phyloP scores from a whole-genome alignment of 2,329 filamentous ascomycete species.

The Simplicillium sp. region DNA sequence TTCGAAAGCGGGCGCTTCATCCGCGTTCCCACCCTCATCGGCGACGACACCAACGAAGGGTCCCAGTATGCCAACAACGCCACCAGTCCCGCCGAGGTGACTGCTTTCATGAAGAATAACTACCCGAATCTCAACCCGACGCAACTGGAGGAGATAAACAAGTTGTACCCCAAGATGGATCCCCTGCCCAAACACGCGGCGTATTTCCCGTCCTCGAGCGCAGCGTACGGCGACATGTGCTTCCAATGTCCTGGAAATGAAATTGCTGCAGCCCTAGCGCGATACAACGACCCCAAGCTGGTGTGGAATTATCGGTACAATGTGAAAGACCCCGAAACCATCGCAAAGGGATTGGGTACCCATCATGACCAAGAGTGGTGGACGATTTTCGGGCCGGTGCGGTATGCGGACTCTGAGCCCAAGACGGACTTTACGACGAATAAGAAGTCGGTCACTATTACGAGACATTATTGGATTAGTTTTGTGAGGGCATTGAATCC shows the following conservation, averaged over 20 bases:
- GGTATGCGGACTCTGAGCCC: slow-evolving; percentile 13
- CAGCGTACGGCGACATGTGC: slow-evolving; percentile 34
- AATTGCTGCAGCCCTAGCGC: slow-evolving; percentile 14
- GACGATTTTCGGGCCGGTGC: slow-evolving; percentile 36
- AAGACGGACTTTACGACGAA: slow-evolving; percentile 35
- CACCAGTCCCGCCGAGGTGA: slow-evolving; percentile 20
- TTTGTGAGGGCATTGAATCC: slow-evolving; percentile 37
- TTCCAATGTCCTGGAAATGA: slow-evolving; percentile 33
- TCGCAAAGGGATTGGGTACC: slow-evolving; percentile 31
- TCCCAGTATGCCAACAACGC: slow-evolving; percentile 32
- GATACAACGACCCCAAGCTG: slow-evolving; percentile 6
- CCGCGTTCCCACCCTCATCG: slow-evolving; percentile 32
- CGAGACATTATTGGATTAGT: slow-evolving; percentile 40
- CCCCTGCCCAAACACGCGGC: slow-evolving; percentile 25
- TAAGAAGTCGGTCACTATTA: slow-evolving; percentile 30
- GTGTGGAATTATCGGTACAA: slow-evolving; percentile 41
- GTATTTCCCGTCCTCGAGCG: slow-evolving; percentile 33
- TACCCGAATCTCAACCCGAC: slow-evolving; percentile 30
- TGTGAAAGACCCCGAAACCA: slow-evolving; percentile 28
- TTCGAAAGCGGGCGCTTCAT: slow-evolving; percentile 29
- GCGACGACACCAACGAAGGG: slow-evolving; percentile 25
- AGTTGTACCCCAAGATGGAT: slow-evolving; percentile 26
- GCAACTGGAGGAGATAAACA: slow-evolving; percentile 24
- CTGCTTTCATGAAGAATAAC: slow-evolving; percentile 34
- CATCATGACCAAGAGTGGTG: slow-evolving; percentile 37